Base-by-base conservation (phyloP, 768 basidiomycete genomes). In the Lactarius tabidus region DNA sequence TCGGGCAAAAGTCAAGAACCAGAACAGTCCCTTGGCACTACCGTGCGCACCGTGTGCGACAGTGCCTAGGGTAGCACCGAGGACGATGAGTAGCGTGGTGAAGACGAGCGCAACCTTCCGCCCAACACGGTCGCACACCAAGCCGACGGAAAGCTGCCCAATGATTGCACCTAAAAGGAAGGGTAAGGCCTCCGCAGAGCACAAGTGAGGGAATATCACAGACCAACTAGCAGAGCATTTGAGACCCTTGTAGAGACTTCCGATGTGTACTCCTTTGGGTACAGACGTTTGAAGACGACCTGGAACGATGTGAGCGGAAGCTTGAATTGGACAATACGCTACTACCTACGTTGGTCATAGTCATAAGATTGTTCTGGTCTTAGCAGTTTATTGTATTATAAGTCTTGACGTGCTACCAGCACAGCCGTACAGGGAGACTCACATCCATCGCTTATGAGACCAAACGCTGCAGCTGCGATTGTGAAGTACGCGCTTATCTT, bases 321-420 rank as follows among this genome's bases (percentile, higher is more conserved):
- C 67, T 62, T 60, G 59, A 29, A 48, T 5, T 28, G 48, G n/a
- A 55, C 20, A 7, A 39, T 26, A 23, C 7, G 59, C 39, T 28
- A 62, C 77, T 28, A 62, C 77, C 57, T 68, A 85, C 86, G 65
- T 89, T 88, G 53, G 81, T 72, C 84, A 88, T 84, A 0, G 86
- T 86, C 86, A 88, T 86, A 31, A 88, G 74, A 69, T 85, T 87
- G 72, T 88, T 89, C 72, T 89, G 85, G 71, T 88, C 85, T 87
- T 33, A 39, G 33, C 29, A 57, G 20, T 41, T 41, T 54, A 59
- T 60, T 39, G 31, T 23, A 52, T 56, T 51, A 41, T 51, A 31
- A 54, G 60, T 28, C 14, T 68, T 55, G 20, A n/a, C 20, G 45
- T 62, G 63, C 51, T n/a, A 67, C 12, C 39, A 26, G 45, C 39